Base-by-base conservation (phyloP, 2,329 filamentous ascomycete species). In the Camptophora hylomeconis region DNA sequence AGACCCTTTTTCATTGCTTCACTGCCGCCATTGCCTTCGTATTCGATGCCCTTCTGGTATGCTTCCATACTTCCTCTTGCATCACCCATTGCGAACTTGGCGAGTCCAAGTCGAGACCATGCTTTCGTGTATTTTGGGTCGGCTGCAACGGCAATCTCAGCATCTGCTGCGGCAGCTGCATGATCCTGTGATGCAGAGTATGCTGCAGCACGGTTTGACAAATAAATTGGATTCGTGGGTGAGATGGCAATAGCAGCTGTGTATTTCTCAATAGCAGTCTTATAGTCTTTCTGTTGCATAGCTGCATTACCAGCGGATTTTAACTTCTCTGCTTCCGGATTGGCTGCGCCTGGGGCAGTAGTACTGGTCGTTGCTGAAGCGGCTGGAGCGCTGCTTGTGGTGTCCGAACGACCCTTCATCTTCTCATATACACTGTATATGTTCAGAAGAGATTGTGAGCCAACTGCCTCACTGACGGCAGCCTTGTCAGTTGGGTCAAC, bases 401-500 rank as follows among this genome's bases (percentile, higher is more conserved):
- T 48, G 9, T 56, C 46, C 2, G 58, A 63, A 53, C 72, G 75
- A 35, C 71, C 69, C 62, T 86, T 86, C 41, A 94, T 71, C 60
- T 92, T 93, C 63, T 98, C 89, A 60, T 94, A 95, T 41, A 94
- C 84, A 50, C 75, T 75, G 67, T 92, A 98, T 61, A 98, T 92
- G 56, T 78, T 76, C 37, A 84, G 68, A 37, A 98, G 76, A 53
- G 77, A 86, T 63, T 95, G 84, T 41, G 75, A 71, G 49, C 84
- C 86, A 42, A 92, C 65, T 44, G 86, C 83, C 44, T 80, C 72
- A 42, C 72, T 63, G 45, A 87, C 64, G 46, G 82, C 76, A 31
- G 69, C 63, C 48, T 73, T 65, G 58, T 92, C 76, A 39, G 67
- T 61, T n/a, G 82, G 72, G 58, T 95, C 84, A 48, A 98, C 80